Percentiles rank a stretch among this genome's conserved stretches.
Conservation (phyloP, 139 green algal species). For the Pseudopediastrum boryanum region DNA sequence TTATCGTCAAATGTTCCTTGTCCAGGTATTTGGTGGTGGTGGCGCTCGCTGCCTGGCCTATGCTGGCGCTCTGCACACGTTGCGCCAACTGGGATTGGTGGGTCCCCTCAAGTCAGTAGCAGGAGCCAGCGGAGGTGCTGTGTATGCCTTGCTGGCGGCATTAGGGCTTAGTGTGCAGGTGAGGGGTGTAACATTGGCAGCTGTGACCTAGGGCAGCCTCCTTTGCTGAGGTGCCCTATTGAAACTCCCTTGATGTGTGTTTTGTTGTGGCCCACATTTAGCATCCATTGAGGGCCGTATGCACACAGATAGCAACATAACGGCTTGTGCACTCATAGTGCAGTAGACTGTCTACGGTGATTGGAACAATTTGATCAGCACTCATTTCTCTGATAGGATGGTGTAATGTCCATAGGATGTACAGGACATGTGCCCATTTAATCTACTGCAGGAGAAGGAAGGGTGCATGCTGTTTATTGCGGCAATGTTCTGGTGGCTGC, state of each 20-base stretch:
- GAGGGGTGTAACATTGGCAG: background rate
- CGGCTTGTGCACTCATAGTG: no score
- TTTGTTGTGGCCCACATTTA: background rate
- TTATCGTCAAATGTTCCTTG: no score
- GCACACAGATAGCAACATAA: no score
- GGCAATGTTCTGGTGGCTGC: no score
- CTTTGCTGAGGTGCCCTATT: no score
- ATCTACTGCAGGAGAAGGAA: no score
- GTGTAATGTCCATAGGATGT: no score
- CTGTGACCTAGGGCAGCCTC: background rate
- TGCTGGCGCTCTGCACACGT: slow-evolving; percentile 24
- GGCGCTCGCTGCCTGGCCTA: slow-evolving; percentile 31
- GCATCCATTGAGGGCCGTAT: background rate
- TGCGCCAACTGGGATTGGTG: slow-evolving; percentile 20
- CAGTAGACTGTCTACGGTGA: no score
- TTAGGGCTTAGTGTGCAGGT: slow-evolving; percentile 11
- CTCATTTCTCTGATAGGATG: no score
- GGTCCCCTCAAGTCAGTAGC: slow-evolving; percentile 1
- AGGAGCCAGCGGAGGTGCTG: slow-evolving; percentile 23
- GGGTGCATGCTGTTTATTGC: no score
- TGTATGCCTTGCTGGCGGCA: slow-evolving; percentile 32
- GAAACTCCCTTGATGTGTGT: background rate
- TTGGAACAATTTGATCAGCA: no score
- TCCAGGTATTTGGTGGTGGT: slow-evolving; percentile 33
- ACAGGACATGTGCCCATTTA: no score